Base-by-base conservation (phyloP, 1,139 yeast genomes). In the Hyphopichia pseudoburtonii region DNA sequence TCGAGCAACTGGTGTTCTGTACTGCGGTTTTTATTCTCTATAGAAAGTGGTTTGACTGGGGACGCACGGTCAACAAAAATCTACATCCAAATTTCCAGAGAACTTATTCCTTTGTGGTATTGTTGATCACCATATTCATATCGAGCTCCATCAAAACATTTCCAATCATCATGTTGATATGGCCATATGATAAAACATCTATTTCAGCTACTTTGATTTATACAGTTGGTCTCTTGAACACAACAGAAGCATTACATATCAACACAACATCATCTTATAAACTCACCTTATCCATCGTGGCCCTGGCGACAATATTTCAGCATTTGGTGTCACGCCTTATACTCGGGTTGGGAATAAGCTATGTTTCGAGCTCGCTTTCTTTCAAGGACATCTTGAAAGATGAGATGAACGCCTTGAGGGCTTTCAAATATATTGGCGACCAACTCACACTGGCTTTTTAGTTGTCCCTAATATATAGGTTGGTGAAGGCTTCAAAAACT, bases 121-220 rank as follows among this genome's bases (percentile, higher is more conserved):
- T 90, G 19, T 70, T 89, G 1, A 73, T 82, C 4, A 84, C 96
- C 0, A 72, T 88, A 1, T 57, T 89, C 32, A 74, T 88, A 3
- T 81, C 97, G 0, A 80, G 87, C 31, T 79, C 88, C 1, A 81
- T 92, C 28, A 86, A 84, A 52, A 69, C 92, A 17, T 83, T 90
- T 44, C 98, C 98, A 0, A 85, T 94, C n/a, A 67, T 92, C 25
- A 90, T 90, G 90, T 70, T 92, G 27, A 90, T 94, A 26, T 92
- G 99, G 99, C 92, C 96, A 1, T 92, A 92, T 54, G 97, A 92
- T 52, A 57, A 57, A 27, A 76, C 86, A 6, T 73, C 86, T 0
- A 70, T 83, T 6, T 84, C 87, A 0, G 74, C 82, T 11, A 67
- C 70, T 14, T 66, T 82, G 12, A 82, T 86, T 21, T 78, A 77